phyloP scores from a whole-genome alignment of 75 land plant species.

The Pinus albicaulis region DNA sequence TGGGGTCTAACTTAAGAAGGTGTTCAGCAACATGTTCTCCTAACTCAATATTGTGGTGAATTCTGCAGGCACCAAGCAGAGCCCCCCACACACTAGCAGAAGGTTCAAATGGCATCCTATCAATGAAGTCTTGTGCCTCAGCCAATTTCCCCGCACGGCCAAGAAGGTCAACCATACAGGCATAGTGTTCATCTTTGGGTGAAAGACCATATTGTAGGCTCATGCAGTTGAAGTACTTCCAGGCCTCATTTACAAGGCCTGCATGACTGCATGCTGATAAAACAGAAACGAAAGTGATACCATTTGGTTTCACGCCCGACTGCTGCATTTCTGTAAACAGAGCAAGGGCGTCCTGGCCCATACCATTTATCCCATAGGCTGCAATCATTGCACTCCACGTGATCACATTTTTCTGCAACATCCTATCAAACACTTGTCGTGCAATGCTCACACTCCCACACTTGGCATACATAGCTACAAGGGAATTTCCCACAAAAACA shows the following conservation, averaged over 20 bases:
- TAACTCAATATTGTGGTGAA: slow-evolving; percentile 13
- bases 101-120: slow-evolving; percentile 24
- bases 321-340: slow-evolving; percentile 21
- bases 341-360: background rate
- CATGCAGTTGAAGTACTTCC: slow-evolving; percentile 14
- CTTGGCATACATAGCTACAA: slow-evolving; percentile 30
- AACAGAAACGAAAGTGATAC: slow-evolving; percentile 16
- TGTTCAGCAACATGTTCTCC: slow-evolving; percentile 16
- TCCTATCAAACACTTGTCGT: slow-evolving; percentile 12
- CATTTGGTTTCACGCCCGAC: slow-evolving; percentile 12
- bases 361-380: slow-evolving; percentile 17
- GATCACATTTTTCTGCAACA: slow-evolving; percentile 17
- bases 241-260: slow-evolving; percentile 17
- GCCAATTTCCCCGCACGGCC: slow-evolving; percentile 19
- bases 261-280: slow-evolving; percentile 31
- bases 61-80: slow-evolving; percentile 39
- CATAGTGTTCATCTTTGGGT: slow-evolving; percentile 29
- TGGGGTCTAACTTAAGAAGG: slow-evolving; percentile 17
- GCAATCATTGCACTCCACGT: slow-evolving; percentile 30
- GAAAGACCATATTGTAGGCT: slow-evolving; percentile 2
- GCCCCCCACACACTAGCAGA: slow-evolving; percentile 15
- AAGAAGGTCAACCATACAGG: slow-evolving; percentile 42
- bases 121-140: slow-evolving; percentile 29
- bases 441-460: slow-evolving; percentile 29
- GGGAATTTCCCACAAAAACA: slow-evolving; percentile 19